Base-by-base conservation (phyloP, 306 rosid species). In the Betula pendula region DNA sequence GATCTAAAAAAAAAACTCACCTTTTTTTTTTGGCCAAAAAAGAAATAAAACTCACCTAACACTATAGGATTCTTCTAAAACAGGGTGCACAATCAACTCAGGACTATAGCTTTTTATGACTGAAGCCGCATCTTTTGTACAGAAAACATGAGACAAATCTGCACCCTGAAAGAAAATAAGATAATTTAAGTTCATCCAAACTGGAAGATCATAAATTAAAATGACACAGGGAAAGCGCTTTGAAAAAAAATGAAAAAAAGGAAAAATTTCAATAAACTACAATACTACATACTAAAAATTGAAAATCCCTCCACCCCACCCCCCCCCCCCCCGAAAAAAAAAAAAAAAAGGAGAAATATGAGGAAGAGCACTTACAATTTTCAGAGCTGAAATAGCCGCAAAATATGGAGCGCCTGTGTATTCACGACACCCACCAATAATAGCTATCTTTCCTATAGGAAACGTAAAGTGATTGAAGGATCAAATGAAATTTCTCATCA, bases 401-500 rank as follows among this genome's bases (percentile, higher is more conserved):
- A 92, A 95, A 74, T 92, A 95, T 52, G 98, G 98, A 75, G 98
- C 98, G 50, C 98, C 98, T 0, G 98, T 95, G 79, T 95, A 95
- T 80, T 95, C 98, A 65, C 98, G 98, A 80, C 98, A 95, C 35
- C 98, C 98, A 42, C 98, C 96, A 40, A 93, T 87, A 55, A 93
- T 92, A 83, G 98, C 98, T 83, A 91, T 84, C 58, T 88, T 94
- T 79, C 97, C 98, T 92, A 76, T 67, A 49, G 20, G 27, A 77
- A 73, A 80, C 83, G 81, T 17, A 82, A 33, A 84, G 70, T 45
- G 74, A 79, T 59, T 49, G 22, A 62, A 45, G 47, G 11, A 68
- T 58, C 24, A 80, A 56, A 77, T 33, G 27, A 66, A 17, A 55
- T 63, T 42, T 69, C 48, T 76, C 43, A 65, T 15, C 60, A 43